A percentile compares a stretch with the other conserved stretches of the same genome.
Conservation (phyloP, 768 basidiomycete genomes). For the Tephrocybe sp. region DNA sequence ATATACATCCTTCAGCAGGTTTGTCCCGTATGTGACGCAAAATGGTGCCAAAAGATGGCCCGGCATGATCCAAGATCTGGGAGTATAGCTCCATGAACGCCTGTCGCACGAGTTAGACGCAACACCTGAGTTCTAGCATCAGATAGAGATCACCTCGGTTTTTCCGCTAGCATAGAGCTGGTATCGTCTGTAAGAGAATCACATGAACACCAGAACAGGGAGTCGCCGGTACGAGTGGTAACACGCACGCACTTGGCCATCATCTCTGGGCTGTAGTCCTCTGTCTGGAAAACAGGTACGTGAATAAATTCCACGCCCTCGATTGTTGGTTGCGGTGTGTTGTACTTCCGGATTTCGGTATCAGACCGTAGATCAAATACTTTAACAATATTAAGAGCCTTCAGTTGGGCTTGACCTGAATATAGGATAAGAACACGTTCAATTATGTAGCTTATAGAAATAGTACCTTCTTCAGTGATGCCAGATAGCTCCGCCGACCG, state of each 20-base stretch:
- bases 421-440: conserved; percentile 1
- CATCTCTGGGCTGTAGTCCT: conserved; percentile 82
- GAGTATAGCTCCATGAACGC: conserved; percentile 81
- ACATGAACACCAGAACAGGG: conserved; percentile 21
- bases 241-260: conserved; percentile 78
- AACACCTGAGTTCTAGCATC: not conserved
- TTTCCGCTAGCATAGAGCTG: conserved; percentile 79
- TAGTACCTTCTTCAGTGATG: conserved; percentile 68
- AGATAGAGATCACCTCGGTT: conserved; percentile 53
- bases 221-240: conserved; percentile 13
- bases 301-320: conserved; percentile 62
- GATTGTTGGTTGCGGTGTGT: conserved; percentile 61
- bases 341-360: conserved; percentile 76
- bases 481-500: conserved; percentile 74
- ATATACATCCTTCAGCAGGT: conserved; percentile 62
- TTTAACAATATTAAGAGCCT: conserved; percentile 59
- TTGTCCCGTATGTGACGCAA: conserved; percentile 73
- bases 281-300: conserved; percentile 65
- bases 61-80: conserved; percentile 78
- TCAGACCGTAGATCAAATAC: conserved; percentile 82
- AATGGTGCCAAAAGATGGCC: conserved; percentile 65
- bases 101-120: conserved; percentile 32
- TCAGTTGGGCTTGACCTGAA: conserved; percentile 58
- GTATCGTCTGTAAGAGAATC: conserved; percentile 50
- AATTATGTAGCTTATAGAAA: not conserved